Evolutionary conservation across 2,329 filamentous ascomycete species (phyloP).

Genomic region (Myriosclerotinia scirpicola): DNA sequence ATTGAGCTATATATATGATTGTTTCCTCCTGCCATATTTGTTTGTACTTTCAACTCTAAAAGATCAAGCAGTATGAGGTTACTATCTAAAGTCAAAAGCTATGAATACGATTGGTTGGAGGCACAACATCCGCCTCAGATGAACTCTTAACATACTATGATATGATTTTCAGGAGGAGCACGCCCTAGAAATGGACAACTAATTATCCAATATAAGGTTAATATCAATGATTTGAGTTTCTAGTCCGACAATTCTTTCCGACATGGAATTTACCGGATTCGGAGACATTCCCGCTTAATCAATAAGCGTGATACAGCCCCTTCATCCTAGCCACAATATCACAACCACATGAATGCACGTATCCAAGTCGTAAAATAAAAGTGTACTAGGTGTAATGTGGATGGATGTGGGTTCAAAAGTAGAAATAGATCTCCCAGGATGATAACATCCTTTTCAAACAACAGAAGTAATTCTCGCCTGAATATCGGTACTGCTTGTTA

Average conservation of each 20-base stretch:
- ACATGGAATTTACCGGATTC: background rate
- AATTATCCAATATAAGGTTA: background rate
- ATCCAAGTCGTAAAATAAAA: background rate
- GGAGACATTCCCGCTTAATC: background rate
- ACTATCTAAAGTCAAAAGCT: background rate
- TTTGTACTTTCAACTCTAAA: background rate
- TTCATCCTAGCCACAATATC: background rate
- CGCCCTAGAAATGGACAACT: background rate
- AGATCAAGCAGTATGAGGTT: background rate
- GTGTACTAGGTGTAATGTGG: background rate
- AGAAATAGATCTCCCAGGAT: background rate
- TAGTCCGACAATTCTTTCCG: background rate
- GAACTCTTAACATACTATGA: too few species aligned
- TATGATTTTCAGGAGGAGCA: background rate
- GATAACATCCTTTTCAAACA: background rate
- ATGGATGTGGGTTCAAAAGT: background rate
- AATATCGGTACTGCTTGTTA: background rate
- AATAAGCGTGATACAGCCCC: constrained; percentile 2
- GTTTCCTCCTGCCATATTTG: background rate
- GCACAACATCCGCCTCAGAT: background rate
- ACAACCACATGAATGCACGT: background rate
- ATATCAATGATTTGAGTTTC: background rate
- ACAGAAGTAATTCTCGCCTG: background rate
- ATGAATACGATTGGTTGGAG: background rate
- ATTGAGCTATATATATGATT: background rate